Evolutionary conservation across 805 yeast species (phyloP), one percentile per base, ranked within the genome.

Genomic region (Ogataea degrootiae): DNA sequence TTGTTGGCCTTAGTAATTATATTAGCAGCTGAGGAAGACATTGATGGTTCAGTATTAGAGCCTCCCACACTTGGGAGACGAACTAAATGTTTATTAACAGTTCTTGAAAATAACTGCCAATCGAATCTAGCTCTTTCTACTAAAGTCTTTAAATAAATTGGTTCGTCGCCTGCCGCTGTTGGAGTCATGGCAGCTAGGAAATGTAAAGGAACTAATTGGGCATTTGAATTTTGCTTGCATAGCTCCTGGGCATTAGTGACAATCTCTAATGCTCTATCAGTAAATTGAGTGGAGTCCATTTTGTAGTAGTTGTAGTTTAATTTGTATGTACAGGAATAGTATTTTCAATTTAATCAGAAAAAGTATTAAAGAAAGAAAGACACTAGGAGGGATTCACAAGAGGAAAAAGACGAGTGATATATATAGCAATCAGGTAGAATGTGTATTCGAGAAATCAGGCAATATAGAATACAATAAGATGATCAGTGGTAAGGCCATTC

Each of bases 251-350:
- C 96, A 59, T 80, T 75, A 57, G 87, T 85, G 43, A 94, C 75
- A 51, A 92, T 79, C 46, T 78, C 82, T 59, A 89, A 79, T 39
- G 97, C 98, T 66, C 94, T 87, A 66, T 94, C 98, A 52, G 99
- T 94, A 57, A 88, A 87, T 75, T 88, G 91, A 49, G 91, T 67
- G 58, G 79, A 79, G 62, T 80, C 85, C 85, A 80, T 77, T 21
- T 29, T 60, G 31, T 26, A 26, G 31, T 26, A 26, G 31, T 26
- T 22, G 19, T 26, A 17, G 23, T 40, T 17, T 17, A 34, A 34
- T 7, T 34, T n/a, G 17, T 34, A 34, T 34, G 8, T 8, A 34
- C 17, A n/a, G 37, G n/a, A 12, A 34, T 34, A n/a, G 21, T 19
- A 19, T 19, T 19, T 19, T 19, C 4, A 19, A 19, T 19, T 19